Conservation (phyloP, 2,329 filamentous ascomycete genomes). For the Phialemonium atrogriseum region DNA sequence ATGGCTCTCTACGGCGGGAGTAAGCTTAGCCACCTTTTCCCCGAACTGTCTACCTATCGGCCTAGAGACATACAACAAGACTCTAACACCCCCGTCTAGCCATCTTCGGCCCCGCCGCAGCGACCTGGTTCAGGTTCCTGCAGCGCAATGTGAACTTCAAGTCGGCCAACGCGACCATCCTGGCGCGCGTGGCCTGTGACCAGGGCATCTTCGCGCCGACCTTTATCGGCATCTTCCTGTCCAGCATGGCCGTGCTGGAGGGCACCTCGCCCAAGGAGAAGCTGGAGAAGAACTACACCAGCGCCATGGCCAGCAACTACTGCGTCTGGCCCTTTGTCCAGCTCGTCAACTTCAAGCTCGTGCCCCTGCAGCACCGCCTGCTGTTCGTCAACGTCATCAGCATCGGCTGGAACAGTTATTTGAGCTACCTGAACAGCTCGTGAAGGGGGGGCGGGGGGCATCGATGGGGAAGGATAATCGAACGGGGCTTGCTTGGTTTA, state of each 20-base stretch:
- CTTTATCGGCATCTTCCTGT: constrained; percentile 74
- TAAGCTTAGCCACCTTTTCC: constrained; percentile 27
- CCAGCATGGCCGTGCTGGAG: constrained; percentile 77
- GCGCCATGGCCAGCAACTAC: constrained; percentile 75
- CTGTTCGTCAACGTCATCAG: constrained; percentile 79
- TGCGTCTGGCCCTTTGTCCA: constrained; percentile 84
- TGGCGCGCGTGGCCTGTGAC: constrained; percentile 71
- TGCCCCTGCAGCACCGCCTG: constrained; percentile 76
- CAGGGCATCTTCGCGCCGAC: constrained; percentile 78
- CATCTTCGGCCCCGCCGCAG: constrained; percentile 81
- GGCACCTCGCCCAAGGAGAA: constrained; percentile 55
- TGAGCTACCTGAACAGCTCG: constrained; percentile 52
- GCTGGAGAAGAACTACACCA: constrained; percentile 60
- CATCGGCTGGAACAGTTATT: constrained; percentile 57
- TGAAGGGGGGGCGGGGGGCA: constrained; percentile 5
- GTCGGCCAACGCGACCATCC: constrained; percentile 59
- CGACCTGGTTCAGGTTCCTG: constrained; percentile 79
- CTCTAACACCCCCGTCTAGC: constrained; percentile 31
- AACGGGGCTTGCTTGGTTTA: too few species aligned
- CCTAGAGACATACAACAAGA: too few species aligned
- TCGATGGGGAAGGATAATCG: background rate
- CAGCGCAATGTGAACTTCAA: constrained; percentile 58
- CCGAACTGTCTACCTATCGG: too few species aligned
- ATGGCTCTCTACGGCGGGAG: constrained; percentile 76
- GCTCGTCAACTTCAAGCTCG: constrained; percentile 76